These are phyloP conservation scores for Betula pendula DNA, from an alignment of 306 rosid genomes.

Conservation along the genomic window DNA sequence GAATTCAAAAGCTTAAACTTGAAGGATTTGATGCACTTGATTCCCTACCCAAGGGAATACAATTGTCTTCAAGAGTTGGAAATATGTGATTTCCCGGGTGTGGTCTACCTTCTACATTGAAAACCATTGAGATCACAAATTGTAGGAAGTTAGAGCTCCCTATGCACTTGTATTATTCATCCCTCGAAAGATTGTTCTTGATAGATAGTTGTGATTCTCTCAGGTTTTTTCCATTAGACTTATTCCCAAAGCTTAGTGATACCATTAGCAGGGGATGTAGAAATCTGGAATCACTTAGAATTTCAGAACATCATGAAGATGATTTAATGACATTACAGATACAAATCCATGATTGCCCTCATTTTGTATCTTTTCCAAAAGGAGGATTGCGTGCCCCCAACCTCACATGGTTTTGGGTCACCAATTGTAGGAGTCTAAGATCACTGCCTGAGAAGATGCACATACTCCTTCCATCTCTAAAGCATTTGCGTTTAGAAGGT, in stretches of 20 bases:
- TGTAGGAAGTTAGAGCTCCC: background rate
- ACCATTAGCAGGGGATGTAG: background rate
- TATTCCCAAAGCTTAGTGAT: background rate
- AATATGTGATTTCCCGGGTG: background rate
- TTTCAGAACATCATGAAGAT: background rate
- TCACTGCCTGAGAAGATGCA: conserved; percentile 6
- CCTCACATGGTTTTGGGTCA: background rate
- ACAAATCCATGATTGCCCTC: background rate
- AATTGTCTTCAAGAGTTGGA: background rate
- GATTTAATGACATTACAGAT: conserved; percentile 7
- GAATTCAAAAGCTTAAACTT: no score
- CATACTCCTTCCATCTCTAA: conserved; percentile 22
- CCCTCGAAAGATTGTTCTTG: background rate
- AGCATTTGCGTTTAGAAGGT: accelerated
- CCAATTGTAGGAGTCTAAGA: background rate
- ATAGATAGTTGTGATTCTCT: background rate
- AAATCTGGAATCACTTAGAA: conserved; percentile 3
- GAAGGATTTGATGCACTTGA: no score
- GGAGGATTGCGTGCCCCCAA: background rate
- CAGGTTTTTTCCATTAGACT: background rate
- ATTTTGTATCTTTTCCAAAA: conserved; percentile 13
- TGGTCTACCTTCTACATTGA: background rate
- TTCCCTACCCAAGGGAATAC: background rate
- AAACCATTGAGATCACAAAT: background rate
- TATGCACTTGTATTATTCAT: background rate